Evolutionary conservation across 129 eudicot genomes (phyloP), one percentile per base, ranked within the genome.

Genomic region (Ambrosia artemisiifolia): DNA sequence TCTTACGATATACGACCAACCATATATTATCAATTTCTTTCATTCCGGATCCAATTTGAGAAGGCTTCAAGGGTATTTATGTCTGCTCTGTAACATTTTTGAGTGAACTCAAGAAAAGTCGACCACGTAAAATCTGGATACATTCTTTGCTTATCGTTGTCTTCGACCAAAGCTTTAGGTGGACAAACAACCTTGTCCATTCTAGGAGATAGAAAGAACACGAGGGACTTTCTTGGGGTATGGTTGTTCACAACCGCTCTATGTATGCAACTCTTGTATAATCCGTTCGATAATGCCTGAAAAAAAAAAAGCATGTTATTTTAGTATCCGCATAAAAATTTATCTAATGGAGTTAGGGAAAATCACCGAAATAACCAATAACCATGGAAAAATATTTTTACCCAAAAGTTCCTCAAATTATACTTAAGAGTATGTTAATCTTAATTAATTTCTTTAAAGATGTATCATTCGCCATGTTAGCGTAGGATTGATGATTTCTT

Each of bases 61-160:
- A 92, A 92, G 66, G 92, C 86, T 40, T 87, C 95, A 24, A 92
- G 92, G 55, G 98, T 92, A 40, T 87, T 89, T 86, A 72, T 79
- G 81, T 92, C 96, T 33, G 91, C 85, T 33, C 96, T 77, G 55
- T 92, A 92, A 75, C 87, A 86, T 57, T 83, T 92, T 81, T 92
- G 95, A 0, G 96, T 92, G 83, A 92, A 92, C 49, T 85, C 90
- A 4, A 89, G 87, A 9, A 89, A 78, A 57, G 78, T 67, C 14
- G 88, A 86, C 98, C 98, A 89, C 28, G 96, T 92, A 81, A 92
- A 92, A 70, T 92, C 98, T 19, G 91, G 98, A 81, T 81, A 92
- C 33, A 63, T 38, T 74, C 96, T 87, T 50, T 72, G 59, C 35
- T 73, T 47, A 20, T 75, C 81, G 7, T 48, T 35, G n/a, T 67